phyloP scores from a whole-genome alignment of 2,329 filamentous ascomycete genomes.

The Myriosclerotinia duriaeana region DNA sequence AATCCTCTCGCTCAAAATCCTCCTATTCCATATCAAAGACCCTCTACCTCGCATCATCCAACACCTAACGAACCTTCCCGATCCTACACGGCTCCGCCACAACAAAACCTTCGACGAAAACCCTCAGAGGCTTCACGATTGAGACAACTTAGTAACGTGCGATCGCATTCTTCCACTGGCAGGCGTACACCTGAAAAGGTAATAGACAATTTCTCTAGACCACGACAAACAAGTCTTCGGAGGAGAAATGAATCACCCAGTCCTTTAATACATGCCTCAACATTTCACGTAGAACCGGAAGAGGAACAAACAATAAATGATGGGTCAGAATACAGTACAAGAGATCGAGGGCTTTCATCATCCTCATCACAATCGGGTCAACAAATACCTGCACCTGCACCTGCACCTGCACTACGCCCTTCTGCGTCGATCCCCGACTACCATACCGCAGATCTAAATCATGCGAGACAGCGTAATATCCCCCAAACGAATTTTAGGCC shows the following conservation, averaged over 20 bases:
- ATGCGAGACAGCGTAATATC: conserved; percentile 38
- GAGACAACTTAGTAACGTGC: conserved; percentile 39
- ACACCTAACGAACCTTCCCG: conserved; percentile 28
- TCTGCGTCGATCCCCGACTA: conserved; percentile 41
- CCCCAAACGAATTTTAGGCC: conserved; percentile 34
- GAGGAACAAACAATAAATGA: conserved; percentile 30
- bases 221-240: conserved; percentile 35
- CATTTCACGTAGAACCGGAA: conserved; percentile 32
- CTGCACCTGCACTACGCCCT: conserved; percentile 31
- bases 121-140: conserved; percentile 40
- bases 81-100: conserved; percentile 32
- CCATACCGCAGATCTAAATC: conserved; percentile 36
- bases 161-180: conserved; percentile 34
- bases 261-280: conserved; percentile 30
- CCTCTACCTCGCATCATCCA: conserved; percentile 34
- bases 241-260: conserved; percentile 36
- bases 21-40: conserved; percentile 27
- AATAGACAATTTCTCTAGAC: conserved; percentile 39
- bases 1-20: conserved; percentile 14
- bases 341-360: conserved; percentile 37
- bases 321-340: conserved; percentile 23
- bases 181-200: conserved; percentile 31
- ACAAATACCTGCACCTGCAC: conserved; percentile 20
- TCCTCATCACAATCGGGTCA: conserved; percentile 37
- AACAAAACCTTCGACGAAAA: conserved; percentile 32